Conservation (phyloP, 2,329 filamentous ascomycete species). For the Penicillium glabrum region DNA sequence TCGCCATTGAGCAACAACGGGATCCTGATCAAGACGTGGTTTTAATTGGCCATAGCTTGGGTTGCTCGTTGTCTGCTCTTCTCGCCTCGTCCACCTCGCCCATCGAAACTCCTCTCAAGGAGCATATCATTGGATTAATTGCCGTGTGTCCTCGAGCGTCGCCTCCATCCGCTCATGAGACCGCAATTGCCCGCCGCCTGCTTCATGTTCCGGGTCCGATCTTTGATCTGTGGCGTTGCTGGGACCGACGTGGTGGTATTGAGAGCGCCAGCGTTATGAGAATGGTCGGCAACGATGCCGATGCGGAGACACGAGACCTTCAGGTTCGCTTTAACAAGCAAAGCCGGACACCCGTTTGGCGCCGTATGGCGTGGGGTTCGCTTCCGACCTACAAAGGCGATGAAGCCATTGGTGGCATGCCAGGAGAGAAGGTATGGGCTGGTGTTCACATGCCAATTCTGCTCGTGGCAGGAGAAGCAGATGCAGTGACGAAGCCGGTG, state of each 20-base stretch:
- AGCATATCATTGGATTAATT: conserved; percentile 72
- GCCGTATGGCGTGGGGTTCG: conserved; percentile 73
- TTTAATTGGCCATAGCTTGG: conserved; percentile 86
- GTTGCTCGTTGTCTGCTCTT: conserved; percentile 72
- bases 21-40: conserved; percentile 71
- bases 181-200: conserved; percentile 54
- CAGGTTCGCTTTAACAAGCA: conserved; percentile 66
- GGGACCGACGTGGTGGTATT: conserved; percentile 76
- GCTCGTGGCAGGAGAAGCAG: conserved; percentile 74
- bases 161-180: conserved; percentile 57
- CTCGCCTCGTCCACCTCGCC: conserved; percentile 63
- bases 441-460: conserved; percentile 72
- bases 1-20: conserved; percentile 71
- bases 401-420: conserved; percentile 61
- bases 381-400: conserved; percentile 60
- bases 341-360: conserved; percentile 78
- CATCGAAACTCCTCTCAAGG: conserved; percentile 54
- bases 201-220: conserved; percentile 65
- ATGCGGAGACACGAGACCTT: conserved; percentile 41
- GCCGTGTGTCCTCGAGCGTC: conserved; percentile 77
- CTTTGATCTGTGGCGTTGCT: conserved; percentile 74
- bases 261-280: conserved; percentile 76
- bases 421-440: conserved; percentile 70
- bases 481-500: conserved; percentile 70
- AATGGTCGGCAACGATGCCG: conserved; percentile 56